Base-by-base conservation (phyloP, 2,329 filamentous ascomycete genomes). In the Kalaharituber pfeilii region DNA sequence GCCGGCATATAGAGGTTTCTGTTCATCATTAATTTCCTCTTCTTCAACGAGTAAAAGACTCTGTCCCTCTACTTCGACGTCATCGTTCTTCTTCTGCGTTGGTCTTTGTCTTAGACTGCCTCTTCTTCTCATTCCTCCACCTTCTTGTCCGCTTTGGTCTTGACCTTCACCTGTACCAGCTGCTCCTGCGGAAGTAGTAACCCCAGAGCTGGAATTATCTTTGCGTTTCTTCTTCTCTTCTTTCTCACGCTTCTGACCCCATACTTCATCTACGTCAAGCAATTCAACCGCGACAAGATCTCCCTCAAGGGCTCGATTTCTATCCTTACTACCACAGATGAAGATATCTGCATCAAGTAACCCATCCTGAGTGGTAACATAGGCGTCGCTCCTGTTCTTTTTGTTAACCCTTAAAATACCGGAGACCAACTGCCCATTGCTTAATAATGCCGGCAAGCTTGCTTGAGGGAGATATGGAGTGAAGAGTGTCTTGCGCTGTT, bases 171-270 rank as follows among this genome's bases (percentile, higher is more conserved):
- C 52, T n/a, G 53, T 51, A 13, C 53, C 55, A 36, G 57, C 56
- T 65, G 88, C 87, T 64, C 95, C 89, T 53, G 75, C 73, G 59
- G 74, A 69, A 56, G 73, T 70, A 62, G 76, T 76, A 56, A 72
- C 71, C 42, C 81, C 78, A 56, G 76, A 77, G 62, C 76, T 79
- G 42, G 72, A 70, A 53, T 73, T 73, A 66, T 98, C 91, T 75
- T 98, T 98, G 69, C 91, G 85, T 74, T 96, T 98, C 79, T 98
- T 98, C 78, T 98, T 98, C 69, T 98, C 91, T 71, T 98, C 91
- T 69, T 98, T 98, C 69, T 98, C 91, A 54, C 87, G 86, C 76
- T 98, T 98, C 73, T 98, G 91, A 24, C 83, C 80, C 91, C 91
- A 98, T 2, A 98, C 91, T 67, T 98, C 91, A 67, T 96, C 91